Evolutionary conservation across 1,284 basidiomycete species (phyloP).

Genomic region (Marasmius sp.): DNA sequence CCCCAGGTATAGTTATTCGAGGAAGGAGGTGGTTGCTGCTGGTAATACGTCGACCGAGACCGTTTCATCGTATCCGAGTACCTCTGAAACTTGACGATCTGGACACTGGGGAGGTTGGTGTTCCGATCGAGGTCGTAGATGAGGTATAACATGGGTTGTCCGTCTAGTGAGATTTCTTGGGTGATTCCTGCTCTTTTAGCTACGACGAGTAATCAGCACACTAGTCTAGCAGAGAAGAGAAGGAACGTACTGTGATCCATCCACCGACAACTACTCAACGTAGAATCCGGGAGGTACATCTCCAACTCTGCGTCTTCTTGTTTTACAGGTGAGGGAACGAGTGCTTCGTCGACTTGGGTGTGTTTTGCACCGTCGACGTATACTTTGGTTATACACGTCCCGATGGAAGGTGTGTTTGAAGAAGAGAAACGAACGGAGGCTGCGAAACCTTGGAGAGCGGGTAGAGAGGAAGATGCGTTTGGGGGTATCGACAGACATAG

Average conservation of each 20-base stretch:
- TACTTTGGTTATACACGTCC: slow-evolving; percentile 61
- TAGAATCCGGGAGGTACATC: slow-evolving; percentile 53
- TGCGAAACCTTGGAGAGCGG: slow-evolving; percentile 60
- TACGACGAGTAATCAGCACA: slow-evolving; percentile 30
- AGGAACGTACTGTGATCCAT: slow-evolving; percentile 39
- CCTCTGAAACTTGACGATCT: slow-evolving; percentile 56
- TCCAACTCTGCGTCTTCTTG: slow-evolving; percentile 44
- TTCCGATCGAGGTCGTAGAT: slow-evolving; percentile 66
- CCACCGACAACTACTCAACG: slow-evolving; percentile 63
- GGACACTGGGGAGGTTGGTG: slow-evolving; percentile 52
- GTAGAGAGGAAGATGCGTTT: not conserved
- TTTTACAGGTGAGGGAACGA: slow-evolving; percentile 45
- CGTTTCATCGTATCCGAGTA: too few species aligned
- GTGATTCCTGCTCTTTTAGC: slow-evolving; percentile 54
- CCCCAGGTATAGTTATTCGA: not conserved
- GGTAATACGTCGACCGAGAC: not conserved
- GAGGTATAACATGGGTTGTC: slow-evolving; percentile 57
- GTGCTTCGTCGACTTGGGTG: slow-evolving; percentile 49
- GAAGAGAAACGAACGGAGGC: slow-evolving; percentile 54
- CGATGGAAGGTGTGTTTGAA: slow-evolving; percentile 43
- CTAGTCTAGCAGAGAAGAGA: slow-evolving; percentile 20
- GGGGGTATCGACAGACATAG: not conserved
- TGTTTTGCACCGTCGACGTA: slow-evolving; percentile 49
- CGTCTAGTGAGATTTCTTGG: slow-evolving; percentile 68
- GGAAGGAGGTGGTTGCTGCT: not conserved